Evolutionary conservation across 352 stramenopile species (phyloP), one percentile per base, ranked within the genome.

Genomic region (Globisporangium rhizosaccharum): DNA sequence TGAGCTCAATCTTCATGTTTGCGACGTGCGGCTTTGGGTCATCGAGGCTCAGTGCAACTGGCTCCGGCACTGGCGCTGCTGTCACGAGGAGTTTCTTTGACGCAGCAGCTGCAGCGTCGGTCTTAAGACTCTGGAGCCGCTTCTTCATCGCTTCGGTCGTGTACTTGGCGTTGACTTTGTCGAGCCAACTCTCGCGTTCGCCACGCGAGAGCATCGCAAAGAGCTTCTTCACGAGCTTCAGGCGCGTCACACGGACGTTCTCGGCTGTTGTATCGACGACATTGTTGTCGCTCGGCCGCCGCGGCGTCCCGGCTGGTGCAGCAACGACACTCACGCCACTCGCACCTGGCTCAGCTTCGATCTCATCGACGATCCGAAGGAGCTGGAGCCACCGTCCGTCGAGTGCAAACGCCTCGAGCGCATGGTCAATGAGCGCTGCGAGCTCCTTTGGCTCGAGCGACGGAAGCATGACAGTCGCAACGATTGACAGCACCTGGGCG

Each of bases 161-260:
- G 49, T 85, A 68, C 50, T 86, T 87, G 17, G 62, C 53, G 14
- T 73, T 77, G 1, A 74, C 65, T 39, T 80, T 76, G 51, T 85
- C 72, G 25, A 87, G 65, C 79, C 79, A 90, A 7, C 52, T 51
- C 3, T 65, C 58, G 3, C 67, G 72, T 46, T 90, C 75, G 51
- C 87, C 73, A 11, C 62, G 59, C 14, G 75, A 70, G 10, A 90
- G 56, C 75, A 86, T 85, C 26, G 56, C 57, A 36, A 87, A 83
- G 2, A 87, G 18, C 45, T 69, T 79, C 65, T 85, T 85, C 2
- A 90, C 36, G 20, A 85, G 67, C 46, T 77, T 73, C 5, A 82
- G 25, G 0, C 75, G 73, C 23, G 72, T 71, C 8, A 57, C 61
- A 15, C 61, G 60, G 23, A 80, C 63, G 25, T 71, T 56, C 18